Conservation (phyloP, 345 rosid species). For the Geranium brycei region DNA sequence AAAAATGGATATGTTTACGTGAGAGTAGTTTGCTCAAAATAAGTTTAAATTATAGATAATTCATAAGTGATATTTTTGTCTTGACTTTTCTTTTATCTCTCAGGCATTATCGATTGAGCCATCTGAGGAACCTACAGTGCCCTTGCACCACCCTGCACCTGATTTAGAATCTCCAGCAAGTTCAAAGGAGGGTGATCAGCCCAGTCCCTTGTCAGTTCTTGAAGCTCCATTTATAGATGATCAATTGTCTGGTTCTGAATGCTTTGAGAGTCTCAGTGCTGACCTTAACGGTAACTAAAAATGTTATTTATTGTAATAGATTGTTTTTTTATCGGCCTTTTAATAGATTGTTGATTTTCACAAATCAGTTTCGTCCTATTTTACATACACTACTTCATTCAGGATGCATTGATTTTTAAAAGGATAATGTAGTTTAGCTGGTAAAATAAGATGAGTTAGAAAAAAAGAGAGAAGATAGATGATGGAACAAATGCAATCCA, state of each 20-base stretch:
- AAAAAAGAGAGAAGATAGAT: too few species aligned
- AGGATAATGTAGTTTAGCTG: too few species aligned
- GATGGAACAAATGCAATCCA: too few species aligned
- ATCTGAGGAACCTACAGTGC: slow-evolving; percentile 21
- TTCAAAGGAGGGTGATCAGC: slow-evolving; percentile 81
- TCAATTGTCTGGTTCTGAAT: slow-evolving; percentile 67
- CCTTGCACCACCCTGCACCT: slow-evolving; percentile 26
- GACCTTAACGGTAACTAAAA: slow-evolving; percentile 67
- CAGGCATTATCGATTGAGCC: slow-evolving; percentile 41
- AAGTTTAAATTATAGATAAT: too few species aligned
- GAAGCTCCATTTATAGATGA: slow-evolving; percentile 75
- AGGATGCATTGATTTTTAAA: too few species aligned
- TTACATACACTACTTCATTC: background rate
- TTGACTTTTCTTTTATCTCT: background rate
- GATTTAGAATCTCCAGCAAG: slow-evolving; percentile 39
- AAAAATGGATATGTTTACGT: too few species aligned
- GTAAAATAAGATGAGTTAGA: too few species aligned
- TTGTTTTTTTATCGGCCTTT: background rate
- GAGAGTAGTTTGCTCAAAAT: background rate
- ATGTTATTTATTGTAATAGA: background rate
- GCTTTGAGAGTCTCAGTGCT: slow-evolving; percentile 85
- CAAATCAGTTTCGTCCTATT: background rate
- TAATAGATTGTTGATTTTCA: background rate
- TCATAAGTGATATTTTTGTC: background rate
- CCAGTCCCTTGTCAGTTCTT: slow-evolving; percentile 86